Percentiles rank a stretch among this genome's conserved stretches.
These are phyloP conservation scores for Cyclotella cryptica DNA, from an alignment of 108 stramenopile species.

Conservation along the genomic window DNA sequence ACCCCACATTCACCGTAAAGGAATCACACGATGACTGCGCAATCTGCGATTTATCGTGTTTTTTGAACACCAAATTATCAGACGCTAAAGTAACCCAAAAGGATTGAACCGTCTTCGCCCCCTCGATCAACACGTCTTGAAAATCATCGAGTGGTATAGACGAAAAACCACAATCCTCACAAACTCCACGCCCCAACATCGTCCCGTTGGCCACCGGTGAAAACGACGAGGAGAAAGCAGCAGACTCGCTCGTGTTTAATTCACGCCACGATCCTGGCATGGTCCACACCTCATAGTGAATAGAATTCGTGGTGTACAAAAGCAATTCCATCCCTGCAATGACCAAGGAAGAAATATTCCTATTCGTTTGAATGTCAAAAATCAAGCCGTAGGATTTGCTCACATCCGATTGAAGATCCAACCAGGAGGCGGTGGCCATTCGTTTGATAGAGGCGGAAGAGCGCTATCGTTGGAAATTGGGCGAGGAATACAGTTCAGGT, in stretches of 20 bases:
- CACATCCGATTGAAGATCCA: neutral
- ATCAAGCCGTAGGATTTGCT: conserved; percentile 7
- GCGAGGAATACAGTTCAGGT: neutral
- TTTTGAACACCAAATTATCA: conserved; percentile 10
- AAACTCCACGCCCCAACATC: conserved; percentile 1
- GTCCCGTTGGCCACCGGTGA: neutral
- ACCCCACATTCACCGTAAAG: neutral
- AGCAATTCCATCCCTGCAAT: conserved; percentile 1
- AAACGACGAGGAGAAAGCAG: neutral
- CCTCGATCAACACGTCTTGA: neutral
- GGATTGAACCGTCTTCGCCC: neutral
- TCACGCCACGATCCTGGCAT: neutral
- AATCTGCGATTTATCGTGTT: neutral
- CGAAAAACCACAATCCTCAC: neutral
- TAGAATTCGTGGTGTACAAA: neutral
- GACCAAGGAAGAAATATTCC: neutral
- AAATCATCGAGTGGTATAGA: conserved; percentile 2
- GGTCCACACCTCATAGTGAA: neutral
- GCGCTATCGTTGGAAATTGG: neutral
- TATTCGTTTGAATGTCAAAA: neutral
- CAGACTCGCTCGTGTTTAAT: neutral
- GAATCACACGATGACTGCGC: neutral
- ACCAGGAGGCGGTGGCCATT: neutral
- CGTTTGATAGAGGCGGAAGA: neutral
- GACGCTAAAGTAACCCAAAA: conserved; percentile 3